These are phyloP conservation scores for Leccinum barrowsii DNA, from an alignment of 768 basidiomycete species.

Conservation along the genomic window DNA sequence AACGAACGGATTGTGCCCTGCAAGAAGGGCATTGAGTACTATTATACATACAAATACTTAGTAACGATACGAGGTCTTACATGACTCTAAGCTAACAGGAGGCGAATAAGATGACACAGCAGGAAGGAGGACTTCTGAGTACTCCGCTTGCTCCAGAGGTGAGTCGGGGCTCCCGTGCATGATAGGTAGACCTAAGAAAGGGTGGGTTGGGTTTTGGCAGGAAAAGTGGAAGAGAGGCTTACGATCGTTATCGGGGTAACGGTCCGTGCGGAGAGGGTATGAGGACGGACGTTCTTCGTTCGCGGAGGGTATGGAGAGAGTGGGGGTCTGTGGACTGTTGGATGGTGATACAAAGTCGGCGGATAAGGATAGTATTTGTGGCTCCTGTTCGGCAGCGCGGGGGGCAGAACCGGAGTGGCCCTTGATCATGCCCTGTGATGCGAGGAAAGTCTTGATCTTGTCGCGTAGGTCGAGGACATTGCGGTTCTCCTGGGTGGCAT, in stretches of 20 bases:
- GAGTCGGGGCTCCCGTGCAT: slow-evolving; percentile 35
- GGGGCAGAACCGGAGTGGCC: slow-evolving; percentile 74
- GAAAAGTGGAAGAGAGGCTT: background rate
- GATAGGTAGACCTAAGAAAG: slow-evolving; percentile 23
- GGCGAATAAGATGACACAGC: slow-evolving; percentile 29
- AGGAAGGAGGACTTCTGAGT: slow-evolving; percentile 30
- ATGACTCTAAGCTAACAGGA: slow-evolving; percentile 58
- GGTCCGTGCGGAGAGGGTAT: slow-evolving; percentile 30
- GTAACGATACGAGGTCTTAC: slow-evolving; percentile 73
- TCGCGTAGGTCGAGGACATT: slow-evolving; percentile 68
- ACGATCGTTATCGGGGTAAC: slow-evolving; percentile 31
- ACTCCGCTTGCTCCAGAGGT: slow-evolving; percentile 29
- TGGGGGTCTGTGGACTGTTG: slow-evolving; percentile 45
- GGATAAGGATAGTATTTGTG: slow-evolving; percentile 49
- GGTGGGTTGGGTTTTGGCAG: background rate
- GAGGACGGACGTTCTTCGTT: slow-evolving; percentile 36
- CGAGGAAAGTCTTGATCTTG: slow-evolving; percentile 75
- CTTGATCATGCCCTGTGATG: slow-evolving; percentile 86
- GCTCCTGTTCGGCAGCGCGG: slow-evolving; percentile 53
- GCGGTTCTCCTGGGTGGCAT: slow-evolving; percentile 53
- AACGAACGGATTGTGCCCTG: slow-evolving; percentile 38
- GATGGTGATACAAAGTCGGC: slow-evolving; percentile 39
- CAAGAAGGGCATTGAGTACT: slow-evolving; percentile 61
- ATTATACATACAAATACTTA: slow-evolving; percentile 63
- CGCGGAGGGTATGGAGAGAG: slow-evolving; percentile 42